Conservation (phyloP, 176 grass and related monocot genomes). For the Rhynchospora breviuscula region DNA sequence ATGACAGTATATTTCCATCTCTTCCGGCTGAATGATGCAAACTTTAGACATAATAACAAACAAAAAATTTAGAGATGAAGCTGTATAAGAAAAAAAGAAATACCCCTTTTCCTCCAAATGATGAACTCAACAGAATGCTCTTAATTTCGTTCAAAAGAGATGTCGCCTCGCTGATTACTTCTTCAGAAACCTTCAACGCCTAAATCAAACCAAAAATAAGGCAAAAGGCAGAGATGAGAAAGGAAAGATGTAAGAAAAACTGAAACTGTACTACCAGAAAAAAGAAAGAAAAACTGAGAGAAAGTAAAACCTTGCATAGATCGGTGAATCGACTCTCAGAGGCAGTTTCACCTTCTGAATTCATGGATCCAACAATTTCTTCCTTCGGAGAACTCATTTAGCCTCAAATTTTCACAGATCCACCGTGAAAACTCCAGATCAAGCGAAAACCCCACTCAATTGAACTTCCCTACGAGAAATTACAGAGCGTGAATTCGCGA, state of each 20-base stretch:
- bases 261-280: background rate
- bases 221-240: background rate
- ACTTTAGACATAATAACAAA: slow-evolving; percentile 21
- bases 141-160: slow-evolving; percentile 46
- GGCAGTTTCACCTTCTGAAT: background rate
- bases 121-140: slow-evolving; percentile 33
- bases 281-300: background rate
- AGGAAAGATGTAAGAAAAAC: background rate
- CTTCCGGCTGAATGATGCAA: slow-evolving; percentile 43
- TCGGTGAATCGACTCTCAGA: slow-evolving; percentile 40
- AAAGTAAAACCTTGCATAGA: slow-evolving; percentile 67
- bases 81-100: background rate
- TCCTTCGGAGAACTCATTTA: slow-evolving; percentile 11
- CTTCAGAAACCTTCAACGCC: slow-evolving; percentile 26
- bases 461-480: background rate
- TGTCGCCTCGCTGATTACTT: slow-evolving; percentile 36
- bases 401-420: slow-evolving; percentile 3
- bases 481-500: background rate
- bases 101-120: slow-evolving; percentile 56
- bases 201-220: background rate
- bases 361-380: slow-evolving; percentile 17
- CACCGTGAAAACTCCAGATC: background rate
- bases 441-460: slow-evolving; percentile 3
- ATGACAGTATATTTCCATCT: slow-evolving; percentile 48
- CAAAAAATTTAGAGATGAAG: background rate